Evolutionary conservation across 2,329 filamentous ascomycete genomes (phyloP).

Genomic region (Annulohypoxylon truncatum): DNA sequence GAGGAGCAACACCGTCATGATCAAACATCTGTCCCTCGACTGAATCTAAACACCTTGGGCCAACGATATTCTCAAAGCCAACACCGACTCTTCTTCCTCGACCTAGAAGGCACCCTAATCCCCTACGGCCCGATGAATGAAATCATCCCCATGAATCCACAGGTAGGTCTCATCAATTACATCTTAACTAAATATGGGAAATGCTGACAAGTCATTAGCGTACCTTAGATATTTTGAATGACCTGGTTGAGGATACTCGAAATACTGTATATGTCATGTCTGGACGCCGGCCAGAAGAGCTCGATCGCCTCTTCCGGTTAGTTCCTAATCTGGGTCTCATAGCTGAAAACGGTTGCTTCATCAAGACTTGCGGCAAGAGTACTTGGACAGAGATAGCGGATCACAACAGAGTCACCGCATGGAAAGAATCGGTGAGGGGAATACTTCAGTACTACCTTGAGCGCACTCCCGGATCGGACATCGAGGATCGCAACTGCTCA

Average conservation of each 20-base stretch:
- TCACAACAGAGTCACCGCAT: slow-evolving; percentile 73
- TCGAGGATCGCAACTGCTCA: slow-evolving; percentile 93
- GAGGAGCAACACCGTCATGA: slow-evolving; percentile 87
- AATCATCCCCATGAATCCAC: slow-evolving; percentile 86
- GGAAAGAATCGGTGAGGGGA: slow-evolving; percentile 85
- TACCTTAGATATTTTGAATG: slow-evolving; percentile 83
- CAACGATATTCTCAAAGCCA: slow-evolving; percentile 74
- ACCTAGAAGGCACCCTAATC: slow-evolving; percentile 93
- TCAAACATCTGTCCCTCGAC: slow-evolving; percentile 85
- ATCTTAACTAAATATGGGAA: background rate
- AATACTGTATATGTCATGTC: slow-evolving; percentile 97
- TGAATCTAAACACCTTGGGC: slow-evolving; percentile 75
- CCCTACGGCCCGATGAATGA: slow-evolving; percentile 86
- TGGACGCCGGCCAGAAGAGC: slow-evolving; percentile 84
- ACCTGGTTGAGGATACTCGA: slow-evolving; percentile 80
- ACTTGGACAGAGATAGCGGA: slow-evolving; percentile 85
- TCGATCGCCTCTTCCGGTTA: slow-evolving; percentile 85
- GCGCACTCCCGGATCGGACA: slow-evolving; percentile 85
- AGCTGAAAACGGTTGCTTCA: slow-evolving; percentile 93
- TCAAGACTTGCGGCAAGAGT: slow-evolving; percentile 75
- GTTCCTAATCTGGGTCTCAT: slow-evolving; percentile 89
- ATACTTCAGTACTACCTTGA: slow-evolving; percentile 92
- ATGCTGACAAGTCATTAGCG: slow-evolving; percentile 61
- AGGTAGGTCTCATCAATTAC: slow-evolving; percentile 52
- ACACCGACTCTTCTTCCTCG: slow-evolving; percentile 85